A percentile compares a stretch with the other conserved stretches of the same genome.
Conservation (phyloP, 73 alveolate genomes). For the Symbiodinium pilosum region DNA sequence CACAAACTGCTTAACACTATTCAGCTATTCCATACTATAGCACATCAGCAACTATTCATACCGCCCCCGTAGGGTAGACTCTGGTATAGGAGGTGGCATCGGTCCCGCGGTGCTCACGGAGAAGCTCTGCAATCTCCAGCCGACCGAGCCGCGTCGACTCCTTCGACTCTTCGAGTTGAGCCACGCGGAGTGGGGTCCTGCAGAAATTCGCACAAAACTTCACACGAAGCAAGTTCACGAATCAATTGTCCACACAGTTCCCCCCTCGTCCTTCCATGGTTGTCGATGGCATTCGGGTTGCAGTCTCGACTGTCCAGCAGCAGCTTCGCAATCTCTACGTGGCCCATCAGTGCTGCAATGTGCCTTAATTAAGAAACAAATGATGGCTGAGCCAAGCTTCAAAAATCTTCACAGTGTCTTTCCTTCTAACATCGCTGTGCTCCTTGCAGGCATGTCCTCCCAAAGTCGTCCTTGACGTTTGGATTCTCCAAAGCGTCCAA, state of each 20-base stretch:
- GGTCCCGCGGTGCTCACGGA: constrained; percentile 62
- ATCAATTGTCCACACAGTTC: no score
- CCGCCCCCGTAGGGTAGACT: constrained; percentile 36
- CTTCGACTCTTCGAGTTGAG: constrained; percentile 5
- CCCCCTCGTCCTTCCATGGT: constrained; percentile 43
- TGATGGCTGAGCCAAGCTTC: neutral
- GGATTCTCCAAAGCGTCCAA: constrained; percentile 68
- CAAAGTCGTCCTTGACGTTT: constrained; percentile 62
- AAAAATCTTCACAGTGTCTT: neutral
- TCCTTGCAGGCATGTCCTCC: constrained; percentile 35
- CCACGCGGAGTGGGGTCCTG: constrained; percentile 56
- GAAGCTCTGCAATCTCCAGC: constrained; percentile 30
- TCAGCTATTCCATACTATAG: no score
- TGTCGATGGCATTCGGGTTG: constrained; percentile 70
- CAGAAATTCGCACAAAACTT: neutral
- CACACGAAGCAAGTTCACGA: neutral
- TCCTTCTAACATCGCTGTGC: neutral
- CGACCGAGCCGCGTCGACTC: constrained; percentile 43
- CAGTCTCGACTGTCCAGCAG: constrained; percentile 72
- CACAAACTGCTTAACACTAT: no score
- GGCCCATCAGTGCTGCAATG: constrained; percentile 88
- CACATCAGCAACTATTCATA: no score
- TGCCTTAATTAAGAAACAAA: no score
- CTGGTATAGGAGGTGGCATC: constrained; percentile 49
- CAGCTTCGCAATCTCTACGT: constrained; percentile 65